Evolutionary conservation across 2,329 filamentous ascomycete genomes (phyloP), one percentile per base, ranked within the genome.

Genomic region (Tympanopsis confertula): DNA sequence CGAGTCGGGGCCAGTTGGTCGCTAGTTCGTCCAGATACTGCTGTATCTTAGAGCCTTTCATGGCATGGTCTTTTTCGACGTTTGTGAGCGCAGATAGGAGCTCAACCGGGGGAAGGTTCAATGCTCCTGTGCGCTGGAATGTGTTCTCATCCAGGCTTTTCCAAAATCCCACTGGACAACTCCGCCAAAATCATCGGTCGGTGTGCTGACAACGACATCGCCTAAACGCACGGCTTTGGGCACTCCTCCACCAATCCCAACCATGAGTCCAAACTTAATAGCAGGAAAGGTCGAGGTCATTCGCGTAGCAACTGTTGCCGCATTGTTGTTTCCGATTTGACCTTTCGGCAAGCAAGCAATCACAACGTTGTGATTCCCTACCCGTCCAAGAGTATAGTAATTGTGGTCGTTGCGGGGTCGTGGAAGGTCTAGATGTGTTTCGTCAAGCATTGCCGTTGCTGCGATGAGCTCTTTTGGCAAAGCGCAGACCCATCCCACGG

Each of bases 401-500:
- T 47, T 44, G 15, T 17, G 41, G 35, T 44, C 43, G 35, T 26
- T 12, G 13, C 35, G 35, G 17, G 39, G 39, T 18, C 22, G 38
- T 35, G 26, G 37, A 13, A 43, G 32, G 13, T 17, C 4, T 12
- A 20, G 20, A 36, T 46, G 42, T 20, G 30, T 33, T 19, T 39
- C 14, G 40, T 49, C 47, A 13, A 48, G 33, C 36, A 49, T 40
- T 7, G 39, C 40, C 13, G 13, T 13, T 38, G 47, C 45, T 4
- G 41, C 44, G 13, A 35, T 37, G 7, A 41, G 13, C 37, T 49
- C 45, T 19, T 38, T 17, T 20, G 39, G 44, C 14, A 49, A 32
- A 29, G 45, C 44, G 24, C 42, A 47, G 32, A 47, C 40, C 45
- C 47, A 49, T 20, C 43, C 47, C 4, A 49, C 37, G 5, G 42